Percentiles rank a stretch among this genome's conserved stretches.
Conservation (phyloP, 495 filamentous ascomycete genomes). For the Talaromyces stipitatus region DNA sequence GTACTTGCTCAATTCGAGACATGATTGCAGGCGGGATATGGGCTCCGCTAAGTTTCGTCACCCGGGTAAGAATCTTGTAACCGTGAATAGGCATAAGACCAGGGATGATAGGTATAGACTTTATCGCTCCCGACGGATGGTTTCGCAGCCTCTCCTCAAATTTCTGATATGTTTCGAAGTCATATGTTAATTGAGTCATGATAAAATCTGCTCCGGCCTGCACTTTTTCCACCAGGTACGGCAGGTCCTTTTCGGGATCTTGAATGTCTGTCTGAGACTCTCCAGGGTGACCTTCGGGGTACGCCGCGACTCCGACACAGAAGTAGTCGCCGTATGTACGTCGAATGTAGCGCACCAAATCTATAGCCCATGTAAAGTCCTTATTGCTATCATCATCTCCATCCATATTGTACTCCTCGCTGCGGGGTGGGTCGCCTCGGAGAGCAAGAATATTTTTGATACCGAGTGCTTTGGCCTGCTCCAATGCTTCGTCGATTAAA, state of each 20-base stretch:
- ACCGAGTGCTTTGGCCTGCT: conserved; percentile 86
- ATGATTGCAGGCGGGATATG: conserved; percentile 65
- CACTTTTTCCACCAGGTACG: conserved; percentile 86
- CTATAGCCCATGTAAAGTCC: conserved; percentile 83
- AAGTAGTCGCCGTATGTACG: conserved; percentile 88
- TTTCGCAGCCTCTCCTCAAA: conserved; percentile 74
- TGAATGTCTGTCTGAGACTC: conserved; percentile 75
- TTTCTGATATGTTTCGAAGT: conserved; percentile 67
- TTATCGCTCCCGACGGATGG: conserved; percentile 81
- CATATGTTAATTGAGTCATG: conserved; percentile 98
- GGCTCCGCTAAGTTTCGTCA: conserved; percentile 92
- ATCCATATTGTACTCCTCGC: conserved; percentile 74
- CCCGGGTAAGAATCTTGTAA: conserved; percentile 89
- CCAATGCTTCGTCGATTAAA: conserved; percentile 80
- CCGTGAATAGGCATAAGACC: conserved; percentile 96
- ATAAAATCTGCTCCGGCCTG: conserved; percentile 93
- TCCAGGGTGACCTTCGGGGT: conserved; percentile 94
- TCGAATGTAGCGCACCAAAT: conserved; percentile 84
- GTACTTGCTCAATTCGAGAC: conserved; percentile 66
- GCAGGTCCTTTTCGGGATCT: conserved; percentile 70
- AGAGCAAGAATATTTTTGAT: conserved; percentile 92
- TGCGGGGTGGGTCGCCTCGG: conserved; percentile 86
- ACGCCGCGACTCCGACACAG: conserved; percentile 89
- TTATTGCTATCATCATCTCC: conserved; percentile 58
- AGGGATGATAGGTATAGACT: conserved; percentile 83